A percentile compares a stretch with the other conserved stretches of the same genome.
phyloP scores from a whole-genome alignment of 163 green algal species.

The Scenedesmus sp. region DNA sequence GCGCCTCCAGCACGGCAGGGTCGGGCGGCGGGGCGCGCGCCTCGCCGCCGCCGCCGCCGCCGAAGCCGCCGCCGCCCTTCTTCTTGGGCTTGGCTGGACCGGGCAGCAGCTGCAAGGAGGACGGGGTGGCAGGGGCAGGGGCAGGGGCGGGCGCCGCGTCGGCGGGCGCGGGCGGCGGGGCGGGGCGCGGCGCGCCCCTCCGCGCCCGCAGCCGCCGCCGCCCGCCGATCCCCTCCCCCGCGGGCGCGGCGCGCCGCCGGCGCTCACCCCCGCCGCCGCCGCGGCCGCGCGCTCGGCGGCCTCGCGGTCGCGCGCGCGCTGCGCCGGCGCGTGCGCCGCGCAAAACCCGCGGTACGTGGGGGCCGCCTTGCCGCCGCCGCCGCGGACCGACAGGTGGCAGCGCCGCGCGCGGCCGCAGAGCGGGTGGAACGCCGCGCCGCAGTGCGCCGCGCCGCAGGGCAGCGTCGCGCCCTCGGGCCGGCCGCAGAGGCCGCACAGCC shows the following conservation, averaged over 20 bases:
- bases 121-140: too few relatives aligned
- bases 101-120: neutral
- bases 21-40: neutral
- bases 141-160: too few relatives aligned
- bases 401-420: constrained; percentile 79
- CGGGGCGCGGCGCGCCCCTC: too few relatives aligned
- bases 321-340: constrained; percentile 62
- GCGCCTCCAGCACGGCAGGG: constrained; percentile 40
- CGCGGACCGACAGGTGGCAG: constrained; percentile 63
- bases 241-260: neutral
- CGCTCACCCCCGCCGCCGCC: constrained; percentile 14
- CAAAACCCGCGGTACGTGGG: constrained; percentile 74
- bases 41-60: neutral
- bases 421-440: constrained; percentile 76
- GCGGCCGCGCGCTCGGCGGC: constrained; percentile 18
- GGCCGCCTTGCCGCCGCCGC: constrained; percentile 30
- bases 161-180: too few relatives aligned
- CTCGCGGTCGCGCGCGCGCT: constrained; percentile 60
- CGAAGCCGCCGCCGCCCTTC: neutral
- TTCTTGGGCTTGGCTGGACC: neutral
- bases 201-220: too few relatives aligned
- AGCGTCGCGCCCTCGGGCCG: constrained; percentile 50
- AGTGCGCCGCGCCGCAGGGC: constrained; percentile 70
- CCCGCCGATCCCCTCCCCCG: too few relatives aligned
- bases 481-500: too few relatives aligned